Evolutionary conservation across 495 filamentous ascomycete species (phyloP).

Genomic region (Cenococcum geophilum): DNA sequence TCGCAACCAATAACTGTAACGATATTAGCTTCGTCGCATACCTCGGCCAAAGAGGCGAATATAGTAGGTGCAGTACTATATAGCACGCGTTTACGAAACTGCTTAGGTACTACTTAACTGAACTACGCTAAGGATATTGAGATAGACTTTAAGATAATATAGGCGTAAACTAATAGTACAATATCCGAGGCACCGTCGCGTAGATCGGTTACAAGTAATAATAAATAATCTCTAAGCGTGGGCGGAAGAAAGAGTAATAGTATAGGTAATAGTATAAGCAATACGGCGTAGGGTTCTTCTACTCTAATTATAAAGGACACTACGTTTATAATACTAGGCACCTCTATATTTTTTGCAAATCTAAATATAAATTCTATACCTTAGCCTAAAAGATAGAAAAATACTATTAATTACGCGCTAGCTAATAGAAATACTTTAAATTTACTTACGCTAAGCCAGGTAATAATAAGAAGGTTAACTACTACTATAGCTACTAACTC

Average conservation of each 20-base stretch:
- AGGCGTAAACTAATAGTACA: constrained; percentile 22
- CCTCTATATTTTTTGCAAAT: constrained; percentile 54
- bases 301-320: constrained; percentile 20
- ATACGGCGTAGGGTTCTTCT: constrained; percentile 26
- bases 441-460: constrained; percentile 24
- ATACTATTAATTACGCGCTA: constrained; percentile 34
- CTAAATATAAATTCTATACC: constrained; percentile 34
- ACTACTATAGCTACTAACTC: constrained; percentile 13
- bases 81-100: constrained; percentile 90
- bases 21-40: constrained; percentile 40
- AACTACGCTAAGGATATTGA: constrained; percentile 98
- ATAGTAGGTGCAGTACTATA: constrained; percentile 55
- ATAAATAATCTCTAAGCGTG: constrained; percentile 17
- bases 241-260: constrained; percentile 24
- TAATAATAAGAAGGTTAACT: constrained; percentile 18
- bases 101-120: constrained; percentile 68
- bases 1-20: constrained; percentile 49
- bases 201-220: constrained; percentile 19
- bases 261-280: constrained; percentile 12
- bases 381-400: constrained; percentile 68
- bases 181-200: constrained; percentile 24
- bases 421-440: constrained; percentile 28
- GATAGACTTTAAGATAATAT: constrained; percentile 63
- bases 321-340: constrained; percentile 60
- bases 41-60: constrained; percentile 24